These are phyloP conservation scores for Diaporthe eres DNA, from an alignment of 2,329 filamentous ascomycete genomes.

Conservation along the genomic window DNA sequence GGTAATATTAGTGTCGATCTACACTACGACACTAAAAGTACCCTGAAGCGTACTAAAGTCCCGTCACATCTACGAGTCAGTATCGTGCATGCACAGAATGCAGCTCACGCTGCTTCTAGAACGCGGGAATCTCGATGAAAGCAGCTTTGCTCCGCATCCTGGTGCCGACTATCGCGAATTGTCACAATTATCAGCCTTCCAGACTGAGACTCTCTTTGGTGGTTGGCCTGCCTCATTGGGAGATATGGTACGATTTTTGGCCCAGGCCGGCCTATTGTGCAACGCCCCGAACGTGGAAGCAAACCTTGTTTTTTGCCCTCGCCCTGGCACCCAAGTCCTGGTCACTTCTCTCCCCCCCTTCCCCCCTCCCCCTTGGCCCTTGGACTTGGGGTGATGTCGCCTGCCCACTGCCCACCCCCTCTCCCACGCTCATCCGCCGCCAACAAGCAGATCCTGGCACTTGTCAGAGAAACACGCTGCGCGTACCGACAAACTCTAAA, in stretches of 20 bases:
- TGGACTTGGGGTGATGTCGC: neutral
- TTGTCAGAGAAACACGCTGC: slow-evolving; percentile 8
- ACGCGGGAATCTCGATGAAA: slow-evolving; percentile 9
- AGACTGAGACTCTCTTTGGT: slow-evolving; percentile 13
- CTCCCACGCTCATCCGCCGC: neutral
- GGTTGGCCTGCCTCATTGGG: slow-evolving; percentile 24
- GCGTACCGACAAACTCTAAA: slow-evolving; percentile 29
- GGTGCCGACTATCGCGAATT: slow-evolving; percentile 2
- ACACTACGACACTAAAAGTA: slow-evolving; percentile 1
- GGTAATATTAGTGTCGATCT: slow-evolving; percentile 13
- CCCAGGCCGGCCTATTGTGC: slow-evolving; percentile 16
- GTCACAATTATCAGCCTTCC: slow-evolving; percentile 10
- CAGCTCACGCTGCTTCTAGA: slow-evolving; percentile 10
- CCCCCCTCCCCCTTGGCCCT: neutral
- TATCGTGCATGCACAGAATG: slow-evolving; percentile 22
- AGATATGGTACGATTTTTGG: slow-evolving; percentile 29
- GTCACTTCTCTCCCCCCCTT: neutral
- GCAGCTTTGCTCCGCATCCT: neutral
- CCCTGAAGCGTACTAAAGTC: neutral
- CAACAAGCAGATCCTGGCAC: slow-evolving; percentile 13
- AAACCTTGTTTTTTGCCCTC: slow-evolving; percentile 28
- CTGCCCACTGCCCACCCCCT: neutral
- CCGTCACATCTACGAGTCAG: slow-evolving; percentile 26
- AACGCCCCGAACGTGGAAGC: neutral
- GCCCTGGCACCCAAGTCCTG: slow-evolving; percentile 12